Evolutionary conservation across 352 stramenopile genomes (phyloP).

Genomic region (Pythium grandisporangium): DNA sequence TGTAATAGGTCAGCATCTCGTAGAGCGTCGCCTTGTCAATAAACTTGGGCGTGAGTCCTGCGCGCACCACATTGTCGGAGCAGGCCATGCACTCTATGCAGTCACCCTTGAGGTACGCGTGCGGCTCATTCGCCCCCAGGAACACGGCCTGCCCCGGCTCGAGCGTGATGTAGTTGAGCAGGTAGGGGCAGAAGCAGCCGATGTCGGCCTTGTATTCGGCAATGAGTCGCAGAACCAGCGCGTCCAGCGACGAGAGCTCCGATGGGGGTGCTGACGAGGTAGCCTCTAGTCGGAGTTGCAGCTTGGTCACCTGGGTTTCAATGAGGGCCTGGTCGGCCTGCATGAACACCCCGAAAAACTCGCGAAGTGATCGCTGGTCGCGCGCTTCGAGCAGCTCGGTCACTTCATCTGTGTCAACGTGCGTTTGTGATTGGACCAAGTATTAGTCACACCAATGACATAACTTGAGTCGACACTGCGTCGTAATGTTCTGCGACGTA

Average conservation of each 20-base stretch:
- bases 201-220: conserved; percentile 95
- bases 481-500: conserved; percentile 4
- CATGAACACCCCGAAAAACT: conserved; percentile 75
- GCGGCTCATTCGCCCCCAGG: conserved; percentile 98
- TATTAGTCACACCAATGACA: conserved; percentile 1
- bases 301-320: conserved; percentile 47
- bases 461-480: neutral
- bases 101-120: conserved; percentile 96
- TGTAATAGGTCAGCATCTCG: conserved; percentile 95
- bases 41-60: conserved; percentile 97
- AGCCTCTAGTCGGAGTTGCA: conserved; percentile 73
- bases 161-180: conserved; percentile 98
- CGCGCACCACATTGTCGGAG: conserved; percentile 98
- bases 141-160: conserved; percentile 96
- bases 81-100: conserved; percentile 99
- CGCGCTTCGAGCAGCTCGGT: conserved; percentile 23
- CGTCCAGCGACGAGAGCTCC: conserved; percentile 36
- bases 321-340: conserved; percentile 66
- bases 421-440: too few species aligned
- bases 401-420: neutral
- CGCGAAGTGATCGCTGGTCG: conserved; percentile 33
- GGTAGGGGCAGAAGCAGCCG: conserved; percentile 95
- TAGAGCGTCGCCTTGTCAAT: conserved; percentile 96
- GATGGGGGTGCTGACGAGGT: conserved; percentile 5
- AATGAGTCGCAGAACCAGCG: conserved; percentile 87